Evolutionary conservation across 495 filamentous ascomycete genomes (phyloP).

Genomic region (Penicillium manginii): DNA sequence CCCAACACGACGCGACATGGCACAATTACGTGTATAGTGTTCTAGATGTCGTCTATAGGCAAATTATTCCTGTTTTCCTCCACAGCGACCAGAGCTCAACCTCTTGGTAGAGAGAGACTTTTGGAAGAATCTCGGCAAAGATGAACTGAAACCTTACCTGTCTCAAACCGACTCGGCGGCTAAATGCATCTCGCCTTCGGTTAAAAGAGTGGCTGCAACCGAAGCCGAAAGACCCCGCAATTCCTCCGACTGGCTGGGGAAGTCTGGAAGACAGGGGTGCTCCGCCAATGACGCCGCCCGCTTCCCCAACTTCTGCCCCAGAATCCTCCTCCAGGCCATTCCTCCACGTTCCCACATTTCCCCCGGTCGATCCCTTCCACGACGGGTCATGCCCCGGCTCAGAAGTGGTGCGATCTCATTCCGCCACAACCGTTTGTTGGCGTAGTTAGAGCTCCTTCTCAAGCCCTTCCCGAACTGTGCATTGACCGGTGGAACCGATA

Average conservation of each 20-base stretch:
- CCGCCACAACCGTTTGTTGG: conserved; percentile 4
- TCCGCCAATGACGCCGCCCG: conserved; percentile 25
- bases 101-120: neutral
- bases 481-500: conserved; percentile 8
- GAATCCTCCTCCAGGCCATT: conserved; percentile 20
- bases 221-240: conserved; percentile 2
- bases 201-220: conserved; percentile 2
- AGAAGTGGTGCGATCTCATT: conserved; percentile 15
- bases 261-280: neutral
- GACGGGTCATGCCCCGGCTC: conserved; percentile 10
- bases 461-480: conserved; percentile 6
- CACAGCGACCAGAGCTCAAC: neutral
- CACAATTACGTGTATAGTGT: too few relatives aligned
- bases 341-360: conserved; percentile 23
- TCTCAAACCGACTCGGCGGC: neutral
- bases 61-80: neutral
- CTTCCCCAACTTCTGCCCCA: conserved; percentile 21
- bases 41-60: neutral
- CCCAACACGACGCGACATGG: neutral
- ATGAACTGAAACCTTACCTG: neutral
- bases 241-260: conserved; percentile 23
- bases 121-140: neutral
- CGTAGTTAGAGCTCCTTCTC: neutral
- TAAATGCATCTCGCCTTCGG: conserved; percentile 7
- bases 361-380: conserved; percentile 25